Conservation (phyloP, 257 asterid genomes). For the Agastache rugosa region DNA sequence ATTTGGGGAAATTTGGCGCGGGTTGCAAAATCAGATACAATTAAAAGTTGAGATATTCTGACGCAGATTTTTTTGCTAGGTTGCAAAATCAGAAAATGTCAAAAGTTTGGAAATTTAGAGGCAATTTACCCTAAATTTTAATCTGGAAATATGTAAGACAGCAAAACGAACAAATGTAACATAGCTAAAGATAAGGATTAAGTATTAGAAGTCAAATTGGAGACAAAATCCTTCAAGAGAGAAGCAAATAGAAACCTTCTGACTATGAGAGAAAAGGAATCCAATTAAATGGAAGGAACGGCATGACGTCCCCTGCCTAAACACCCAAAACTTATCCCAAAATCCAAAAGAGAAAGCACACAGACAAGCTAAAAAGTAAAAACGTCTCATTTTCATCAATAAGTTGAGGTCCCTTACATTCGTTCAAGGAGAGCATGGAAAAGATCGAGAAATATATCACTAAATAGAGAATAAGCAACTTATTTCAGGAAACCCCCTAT, state of each 20-base stretch:
- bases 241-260: not conserved
- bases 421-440: slow-evolving; percentile 12
- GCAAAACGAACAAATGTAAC: slow-evolving; percentile 6
- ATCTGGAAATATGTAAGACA: not conserved
- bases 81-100: too few species aligned
- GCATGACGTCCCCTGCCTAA: not conserved
- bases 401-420: slow-evolving; percentile 10
- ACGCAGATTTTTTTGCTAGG: too few species aligned
- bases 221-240: not conserved
- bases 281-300: not conserved
- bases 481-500: slow-evolving; percentile 3
- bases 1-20: too few species aligned
- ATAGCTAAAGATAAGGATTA: not conserved
- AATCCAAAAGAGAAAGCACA: not conserved
- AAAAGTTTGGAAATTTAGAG: too few species aligned
- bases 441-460: slow-evolving; percentile 5
- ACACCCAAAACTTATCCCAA: not conserved
- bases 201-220: not conserved
- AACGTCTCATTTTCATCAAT: slow-evolving; percentile 7
- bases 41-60: too few species aligned
- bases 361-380: not conserved
- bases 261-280: not conserved
- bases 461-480: not conserved
- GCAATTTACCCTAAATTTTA: too few species aligned
- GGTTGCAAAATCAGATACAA: too few species aligned